Evolutionary conservation across 192 early-diverging fungal genomes (phyloP), one percentile per base, ranked within the genome.

Genomic region (Paraglomus brasilianum): DNA sequence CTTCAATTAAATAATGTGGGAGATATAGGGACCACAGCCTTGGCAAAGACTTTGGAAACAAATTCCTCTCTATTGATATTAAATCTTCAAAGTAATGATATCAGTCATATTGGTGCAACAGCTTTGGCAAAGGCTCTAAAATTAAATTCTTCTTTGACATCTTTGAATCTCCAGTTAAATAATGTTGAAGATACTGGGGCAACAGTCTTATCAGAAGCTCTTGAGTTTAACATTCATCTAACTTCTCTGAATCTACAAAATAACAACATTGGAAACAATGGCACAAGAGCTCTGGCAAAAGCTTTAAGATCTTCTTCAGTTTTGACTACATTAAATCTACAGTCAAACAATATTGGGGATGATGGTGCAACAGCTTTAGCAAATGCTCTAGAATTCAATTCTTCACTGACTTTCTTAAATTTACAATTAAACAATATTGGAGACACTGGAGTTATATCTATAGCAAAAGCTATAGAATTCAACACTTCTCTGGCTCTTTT

Each of bases 361-460:
- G 17, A 64, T 6, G 62, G 62, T 24, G 62, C 62, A 13, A 30
- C 5, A 8, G 65, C 65, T 15, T 36, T 66, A 8, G 21, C 65
- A 15, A 38, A 66, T 22, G 65, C 65, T 52, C 65, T 66, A 47
- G 53, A 49, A 51, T 49, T 45, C 63, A 65, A 65, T 48, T 15
- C 63, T n/a, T n/a, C 24, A 42, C 13, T 21, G 24, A 17, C 46
- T 30, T 38, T 39, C 17, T 58, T 58, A 10, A 22, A 4, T 10
- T 19, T 58, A n/a, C 24, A 5, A 14, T 17, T 14, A 14, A 58
- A 58, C 17, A 38, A 24, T 24, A 58, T 58, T 39, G 56, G 56
- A 58, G 15, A 14, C 4, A 58, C 11, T 39, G 56, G 56, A 58
- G 56, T 39, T 19, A 14, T 17, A 5, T 24, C 56, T 14, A 24